A percentile compares a stretch with the other conserved stretches of the same genome.
Evolutionary conservation across 805 yeast genomes (phyloP).

Genomic region (Candida easanensis): DNA sequence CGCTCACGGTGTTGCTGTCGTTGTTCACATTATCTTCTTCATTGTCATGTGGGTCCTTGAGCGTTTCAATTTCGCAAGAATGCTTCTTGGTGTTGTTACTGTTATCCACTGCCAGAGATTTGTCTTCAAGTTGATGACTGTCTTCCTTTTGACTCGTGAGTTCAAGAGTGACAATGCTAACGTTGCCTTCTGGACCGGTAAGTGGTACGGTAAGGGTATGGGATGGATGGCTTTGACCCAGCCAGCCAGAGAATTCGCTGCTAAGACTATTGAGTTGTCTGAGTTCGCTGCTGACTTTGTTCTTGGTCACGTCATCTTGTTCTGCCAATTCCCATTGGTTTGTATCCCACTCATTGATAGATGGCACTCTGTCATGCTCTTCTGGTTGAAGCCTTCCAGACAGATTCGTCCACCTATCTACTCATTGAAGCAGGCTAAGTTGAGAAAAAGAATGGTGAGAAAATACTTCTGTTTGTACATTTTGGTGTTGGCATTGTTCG

Average conservation of each 20-base stretch:
- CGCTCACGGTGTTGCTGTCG: conserved; percentile 93
- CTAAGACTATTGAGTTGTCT: conserved; percentile 90
- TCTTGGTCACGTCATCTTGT: conserved; percentile 84
- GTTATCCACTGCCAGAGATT: conserved; percentile 85
- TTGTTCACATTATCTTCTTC: conserved; percentile 83
- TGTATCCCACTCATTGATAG: conserved; percentile 86
- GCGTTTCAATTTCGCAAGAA: conserved; percentile 85
- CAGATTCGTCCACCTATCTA: conserved; percentile 98
- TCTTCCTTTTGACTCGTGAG: conserved; percentile 83
- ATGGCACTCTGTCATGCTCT: conserved; percentile 97
- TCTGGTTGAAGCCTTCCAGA: conserved; percentile 97
- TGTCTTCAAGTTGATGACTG: conserved; percentile 79
- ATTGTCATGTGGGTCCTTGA: conserved; percentile 96
- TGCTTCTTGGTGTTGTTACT: conserved; percentile 82
- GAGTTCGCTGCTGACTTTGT: conserved; percentile 96
- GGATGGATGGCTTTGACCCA: conserved; percentile 95
- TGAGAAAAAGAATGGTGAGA: conserved; percentile 96
- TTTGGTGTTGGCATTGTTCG: conserved; percentile 62
- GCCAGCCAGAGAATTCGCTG: conserved; percentile 92
- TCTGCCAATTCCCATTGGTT: conserved; percentile 85
- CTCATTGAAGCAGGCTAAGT: conserved; percentile 92
- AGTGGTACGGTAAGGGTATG: conserved; percentile 94
- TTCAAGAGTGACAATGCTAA: conserved; percentile 93
- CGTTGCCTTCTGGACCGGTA: conserved; percentile 99
- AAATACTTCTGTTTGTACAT: conserved; percentile 86